Conservation (phyloP, 2,329 filamentous ascomycete genomes). For the Colletotrichum higginsianum region DNA sequence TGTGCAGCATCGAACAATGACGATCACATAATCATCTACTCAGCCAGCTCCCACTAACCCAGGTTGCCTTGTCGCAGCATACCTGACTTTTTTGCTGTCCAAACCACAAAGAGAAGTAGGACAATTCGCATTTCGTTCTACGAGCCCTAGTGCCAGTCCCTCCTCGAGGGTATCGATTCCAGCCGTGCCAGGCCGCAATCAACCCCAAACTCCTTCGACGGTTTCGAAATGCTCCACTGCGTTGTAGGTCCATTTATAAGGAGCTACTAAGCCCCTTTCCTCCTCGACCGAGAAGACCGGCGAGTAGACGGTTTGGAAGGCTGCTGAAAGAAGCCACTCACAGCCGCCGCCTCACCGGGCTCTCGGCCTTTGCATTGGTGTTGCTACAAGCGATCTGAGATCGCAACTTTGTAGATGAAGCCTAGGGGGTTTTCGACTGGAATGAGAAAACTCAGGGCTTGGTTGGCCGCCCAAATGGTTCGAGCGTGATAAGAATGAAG, state of each 20-base stretch:
- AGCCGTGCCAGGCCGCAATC: conserved; percentile 3
- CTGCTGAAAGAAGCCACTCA: background rate
- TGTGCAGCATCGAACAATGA: background rate
- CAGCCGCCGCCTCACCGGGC: background rate
- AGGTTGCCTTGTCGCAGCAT: conserved; percentile 13
- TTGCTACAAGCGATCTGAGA: conserved; percentile 36
- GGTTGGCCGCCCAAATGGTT: background rate
- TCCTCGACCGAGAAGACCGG: conserved; percentile 7
- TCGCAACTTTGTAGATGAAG: conserved; percentile 36
- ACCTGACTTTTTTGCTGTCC: background rate
- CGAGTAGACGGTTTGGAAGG: background rate
- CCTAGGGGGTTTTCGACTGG: background rate
- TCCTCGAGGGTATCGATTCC: conserved; percentile 21
- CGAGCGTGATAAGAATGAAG: background rate
- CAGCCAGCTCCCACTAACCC: background rate
- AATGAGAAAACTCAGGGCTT: conserved; percentile 10
- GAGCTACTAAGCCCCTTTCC: conserved; percentile 34
- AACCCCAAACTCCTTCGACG: conserved; percentile 19
- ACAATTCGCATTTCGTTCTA: conserved; percentile 7
- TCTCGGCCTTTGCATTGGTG: background rate
- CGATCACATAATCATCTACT: conserved; percentile 19
- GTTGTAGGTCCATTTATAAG: background rate
- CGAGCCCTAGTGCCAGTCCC: background rate
- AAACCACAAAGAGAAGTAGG: background rate
- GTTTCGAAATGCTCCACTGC: background rate